Percentiles rank a stretch among this genome's conserved stretches.
These are phyloP conservation scores for Seiridium cupressi DNA, from an alignment of 2,329 filamentous ascomycete genomes.

Conservation along the genomic window DNA sequence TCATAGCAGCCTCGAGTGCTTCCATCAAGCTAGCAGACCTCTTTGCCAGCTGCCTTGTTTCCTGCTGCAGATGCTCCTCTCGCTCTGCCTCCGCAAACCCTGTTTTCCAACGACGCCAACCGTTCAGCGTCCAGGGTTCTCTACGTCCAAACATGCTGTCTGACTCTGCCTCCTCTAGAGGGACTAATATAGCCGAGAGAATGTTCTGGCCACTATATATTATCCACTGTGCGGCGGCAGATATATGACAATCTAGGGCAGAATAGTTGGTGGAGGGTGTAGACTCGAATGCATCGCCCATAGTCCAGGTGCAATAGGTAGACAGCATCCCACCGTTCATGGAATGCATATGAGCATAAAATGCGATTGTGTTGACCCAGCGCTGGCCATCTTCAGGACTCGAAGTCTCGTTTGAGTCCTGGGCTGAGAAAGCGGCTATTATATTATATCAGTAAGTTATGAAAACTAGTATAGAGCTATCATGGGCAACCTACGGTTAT, in stretches of 20 bases:
- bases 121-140: too few species aligned
- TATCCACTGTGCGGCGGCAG: conserved; percentile 5
- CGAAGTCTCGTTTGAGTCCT: background rate
- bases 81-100: too few species aligned
- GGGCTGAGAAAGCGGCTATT: conserved; percentile 1
- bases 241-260: conserved; percentile 4
- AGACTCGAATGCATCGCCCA: conserved; percentile 4
- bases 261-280: conserved; percentile 2
- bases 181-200: background rate
- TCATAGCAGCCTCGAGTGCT: background rate
- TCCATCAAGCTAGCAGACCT: background rate
- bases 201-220: conserved; percentile 3
- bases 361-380: conserved; percentile 1
- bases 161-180: background rate
- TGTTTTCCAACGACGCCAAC: too few species aligned
- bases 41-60: background rate
- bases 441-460: background rate
- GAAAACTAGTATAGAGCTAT: background rate
- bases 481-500: background rate
- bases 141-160: too few species aligned
- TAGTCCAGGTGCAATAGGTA: background rate
- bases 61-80: background rate
- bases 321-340: background rate
- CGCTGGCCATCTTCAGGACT: background rate
- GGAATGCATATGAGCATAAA: conserved; percentile 1